phyloP scores from a whole-genome alignment of 176 grass and related monocot genomes.

The Luzula sylvatica region DNA sequence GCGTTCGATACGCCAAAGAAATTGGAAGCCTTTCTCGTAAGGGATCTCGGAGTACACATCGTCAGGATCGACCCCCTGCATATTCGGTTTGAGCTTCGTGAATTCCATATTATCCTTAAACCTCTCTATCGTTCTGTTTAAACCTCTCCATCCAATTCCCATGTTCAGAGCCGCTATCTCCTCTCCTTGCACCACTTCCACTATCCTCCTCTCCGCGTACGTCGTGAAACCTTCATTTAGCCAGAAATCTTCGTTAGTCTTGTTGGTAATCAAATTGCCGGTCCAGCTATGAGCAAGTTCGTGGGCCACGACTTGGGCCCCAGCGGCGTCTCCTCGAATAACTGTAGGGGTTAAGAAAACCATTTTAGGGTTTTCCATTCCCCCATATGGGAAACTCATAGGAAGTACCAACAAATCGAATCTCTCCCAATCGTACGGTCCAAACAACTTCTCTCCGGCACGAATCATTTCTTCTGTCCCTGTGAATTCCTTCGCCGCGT shows the following conservation, averaged over 20 bases:
- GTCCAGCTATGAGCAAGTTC: constrained; percentile 96
- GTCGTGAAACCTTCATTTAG: constrained; percentile 94
- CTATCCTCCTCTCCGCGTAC: constrained; percentile 94
- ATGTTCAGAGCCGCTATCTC: constrained; percentile 67
- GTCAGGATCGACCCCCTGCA: constrained; percentile 79
- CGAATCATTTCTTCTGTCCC: constrained; percentile 87
- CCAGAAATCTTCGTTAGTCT: constrained; percentile 96
- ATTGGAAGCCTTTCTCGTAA: constrained; percentile 97
- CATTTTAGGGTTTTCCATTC: constrained; percentile 97
- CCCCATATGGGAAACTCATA: constrained; percentile 79
- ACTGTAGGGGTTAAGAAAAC: constrained; percentile 74
- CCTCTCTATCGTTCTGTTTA: constrained; percentile 75
- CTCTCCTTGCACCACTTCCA: constrained; percentile 84
- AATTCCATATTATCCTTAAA: constrained; percentile 96
- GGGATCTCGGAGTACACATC: constrained; percentile 82
- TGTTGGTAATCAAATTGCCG: constrained; percentile 88
- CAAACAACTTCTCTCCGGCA: constrained; percentile 69
- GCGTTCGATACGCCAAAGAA: constrained; percentile 92
- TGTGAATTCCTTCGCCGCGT: constrained; percentile 74
- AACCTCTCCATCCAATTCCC: constrained; percentile 75
- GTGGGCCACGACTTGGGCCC: constrained; percentile 79
- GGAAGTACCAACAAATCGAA: constrained; percentile 86
- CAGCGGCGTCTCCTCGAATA: constrained; percentile 66
- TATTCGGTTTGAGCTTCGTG: constrained; percentile 82
- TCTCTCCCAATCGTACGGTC: constrained; percentile 84